Evolutionary conservation across 371 early-diverging fungal genomes (phyloP).

Genomic region (Mycotypha africana): DNA sequence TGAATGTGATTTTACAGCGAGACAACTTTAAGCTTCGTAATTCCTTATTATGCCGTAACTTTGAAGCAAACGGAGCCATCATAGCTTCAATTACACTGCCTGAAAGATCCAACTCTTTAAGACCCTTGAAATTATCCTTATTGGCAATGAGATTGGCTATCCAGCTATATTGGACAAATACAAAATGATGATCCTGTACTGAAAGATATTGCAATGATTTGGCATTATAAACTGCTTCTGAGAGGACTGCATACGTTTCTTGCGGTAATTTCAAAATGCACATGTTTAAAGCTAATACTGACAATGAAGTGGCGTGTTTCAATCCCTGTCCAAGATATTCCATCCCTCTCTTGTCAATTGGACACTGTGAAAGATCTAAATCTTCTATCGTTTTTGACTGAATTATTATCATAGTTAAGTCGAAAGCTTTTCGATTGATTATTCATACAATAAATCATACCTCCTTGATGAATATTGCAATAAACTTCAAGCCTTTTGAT

Average conservation of each 20-base stretch:
- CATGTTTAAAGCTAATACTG: constrained; percentile 27
- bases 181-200: too few species aligned
- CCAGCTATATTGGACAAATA: too few species aligned
- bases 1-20: constrained; percentile 50
- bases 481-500: constrained; percentile 37
- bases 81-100: constrained; percentile 53
- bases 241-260: too few species aligned
- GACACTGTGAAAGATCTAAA: constrained; percentile 27
- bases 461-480: constrained; percentile 40
- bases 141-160: too few species aligned
- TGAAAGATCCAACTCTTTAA: constrained; percentile 43
- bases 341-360: constrained; percentile 48
- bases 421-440: too few species aligned
- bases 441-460: too few species aligned
- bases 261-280: too few species aligned
- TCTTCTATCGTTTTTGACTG: constrained; percentile 36
- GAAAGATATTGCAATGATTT: too few species aligned
- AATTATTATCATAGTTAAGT: too few species aligned
- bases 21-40: constrained; percentile 42
- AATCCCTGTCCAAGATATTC: constrained; percentile 57
- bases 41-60: constrained; percentile 41
- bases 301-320: constrained; percentile 33
- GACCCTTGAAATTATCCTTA: too few species aligned
- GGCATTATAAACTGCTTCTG: too few species aligned
- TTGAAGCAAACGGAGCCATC: constrained; percentile 44